Evolutionary conservation across 805 yeast genomes (phyloP), one percentile per base, ranked within the genome.

Genomic region (Candida parachauliodes): DNA sequence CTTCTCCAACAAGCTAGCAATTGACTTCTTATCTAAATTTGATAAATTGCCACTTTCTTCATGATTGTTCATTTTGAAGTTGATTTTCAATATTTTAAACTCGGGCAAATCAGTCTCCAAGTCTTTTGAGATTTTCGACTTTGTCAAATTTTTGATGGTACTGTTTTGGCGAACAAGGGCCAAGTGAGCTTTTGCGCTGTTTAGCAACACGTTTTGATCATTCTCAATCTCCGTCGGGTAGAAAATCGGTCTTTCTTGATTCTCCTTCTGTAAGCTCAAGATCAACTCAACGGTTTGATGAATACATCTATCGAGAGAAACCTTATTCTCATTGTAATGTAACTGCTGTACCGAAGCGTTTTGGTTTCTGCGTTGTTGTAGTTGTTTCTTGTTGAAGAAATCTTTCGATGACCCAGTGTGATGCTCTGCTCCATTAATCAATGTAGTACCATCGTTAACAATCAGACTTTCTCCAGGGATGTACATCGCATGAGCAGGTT

Each of bases 251-350:
- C 88, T 60, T 21, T 62, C 58, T 19, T 60, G 64, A 50, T 84
- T 84, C 50, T 83, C 89, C 1, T 42, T 48, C 15, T 70, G 66
- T 12, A 84, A 57, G 15, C 79, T 77, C 15, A 58, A 51, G 34
- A 84, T 52, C 19, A 82, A 51, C 26, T 70, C 74, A 10, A 71
- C 61, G 1, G 81, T 73, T 21, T 73, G 67, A 42, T 70, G 62
- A 40, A 84, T 80, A 1, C 81, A 70, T 36, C 84, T 65, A 41
- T 78, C 82, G 39, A 89, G 64, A 1, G 82, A 72, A 0, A 77
- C 64, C 39, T 83, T 74, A 62, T 81, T 81, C 48, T 81, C 80
- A 53, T 87, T 87, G 56, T 84, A 91, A 43, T 77, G 83, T 40
- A 83, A 61, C 53, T 89, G 96, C 41, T 80, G 77, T 22, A 83